Percentiles rank a stretch among this genome's conserved stretches.
Evolutionary conservation across 1,284 basidiomycete genomes (phyloP).

Genomic region (Cutaneotrichosporon mucoides): DNA sequence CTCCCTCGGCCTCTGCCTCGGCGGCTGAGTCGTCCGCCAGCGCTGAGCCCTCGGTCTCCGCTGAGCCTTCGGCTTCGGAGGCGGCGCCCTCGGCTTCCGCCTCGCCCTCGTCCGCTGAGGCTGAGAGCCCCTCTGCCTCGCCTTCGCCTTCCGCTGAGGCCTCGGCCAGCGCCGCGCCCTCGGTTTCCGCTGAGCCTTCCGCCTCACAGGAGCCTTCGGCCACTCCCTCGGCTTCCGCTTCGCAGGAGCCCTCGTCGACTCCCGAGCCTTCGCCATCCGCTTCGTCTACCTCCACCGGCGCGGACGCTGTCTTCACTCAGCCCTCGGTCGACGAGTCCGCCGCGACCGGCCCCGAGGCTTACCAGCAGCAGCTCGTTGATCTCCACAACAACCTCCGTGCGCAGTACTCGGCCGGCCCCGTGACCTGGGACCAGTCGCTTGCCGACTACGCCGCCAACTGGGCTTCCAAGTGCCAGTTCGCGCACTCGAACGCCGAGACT

Average conservation of each 20-base stretch:
- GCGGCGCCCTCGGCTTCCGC: not conserved
- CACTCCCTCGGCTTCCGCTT: conserved; percentile 3
- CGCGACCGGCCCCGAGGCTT: conserved; percentile 2
- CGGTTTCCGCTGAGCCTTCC: not conserved
- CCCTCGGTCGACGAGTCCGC: conserved; percentile 7
- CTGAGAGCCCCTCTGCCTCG: not conserved
- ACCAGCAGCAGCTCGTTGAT: conserved; percentile 21
- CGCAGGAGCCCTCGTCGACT: conserved; percentile 16
- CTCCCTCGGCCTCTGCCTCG: conserved; percentile 12
- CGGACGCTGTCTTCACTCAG: not conserved
- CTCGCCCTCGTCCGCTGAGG: not conserved
- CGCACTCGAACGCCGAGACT: not conserved
- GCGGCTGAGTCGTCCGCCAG: conserved; percentile 28
- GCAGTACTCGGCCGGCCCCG: conserved; percentile 19
- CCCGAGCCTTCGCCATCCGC: conserved; percentile 23
- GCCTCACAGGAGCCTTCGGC: no score
- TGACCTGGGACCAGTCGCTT: conserved; percentile 12
- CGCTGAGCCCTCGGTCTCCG: not conserved
- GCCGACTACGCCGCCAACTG: conserved; percentile 9
- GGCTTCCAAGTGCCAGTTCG: conserved; percentile 2
- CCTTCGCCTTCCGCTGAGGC: not conserved
- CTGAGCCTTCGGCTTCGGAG: not conserved
- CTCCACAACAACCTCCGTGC: conserved; percentile 40
- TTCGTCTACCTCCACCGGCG: conserved; percentile 9
- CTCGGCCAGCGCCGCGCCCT: conserved; percentile 17